Base-by-base conservation (phyloP, 2,329 filamentous ascomycete genomes). In the Aureobasidium melanogenum region DNA sequence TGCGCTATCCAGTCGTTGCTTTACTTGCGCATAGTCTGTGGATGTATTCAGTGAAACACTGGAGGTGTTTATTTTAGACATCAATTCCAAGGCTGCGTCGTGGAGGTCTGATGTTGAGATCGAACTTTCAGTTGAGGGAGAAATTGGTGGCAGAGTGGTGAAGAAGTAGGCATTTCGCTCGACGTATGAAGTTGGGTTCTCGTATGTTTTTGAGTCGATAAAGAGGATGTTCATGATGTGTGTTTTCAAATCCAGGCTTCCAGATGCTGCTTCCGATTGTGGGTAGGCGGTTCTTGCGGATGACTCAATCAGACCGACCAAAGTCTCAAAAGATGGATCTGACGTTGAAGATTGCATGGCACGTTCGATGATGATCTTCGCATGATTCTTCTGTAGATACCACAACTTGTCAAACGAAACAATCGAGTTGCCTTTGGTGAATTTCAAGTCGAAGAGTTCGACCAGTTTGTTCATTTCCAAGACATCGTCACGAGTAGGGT, bases 391-490 rank as follows among this genome's bases (percentile, higher is more conserved):
- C 69, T 97, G 90, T 52, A 97, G 82, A 72, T 86, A 90, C 67
- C 84, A 82, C 17, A 97, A 81, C 71, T 97, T 99, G 52, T 86
- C 84, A 55, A 87, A 82, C 22, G 88, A 85, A 19, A 97, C 89
- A 15, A 88, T 87, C 7, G 92, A 90, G 71, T 97, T 92, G 10
- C 93, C 93, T 67, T 88, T 89, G 3, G 91, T 97, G 75, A 97
- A 95, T 69, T 91, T 91, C 66, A 96, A 80, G 48, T 86, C 85
- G 71, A 97, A 93, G 83, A 85, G 84, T 19, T 86, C 72, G 47
- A 90, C 80, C 58, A 99, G 82, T 10, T 91, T 83, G 0, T 85
- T 71, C 62, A 97, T 75, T 26, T 80, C 82, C 76, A 93, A 84
- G 22, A 91, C 76, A 69, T 95, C 88, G n/a, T 80, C 82, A 54